A percentile compares a stretch with the other conserved stretches of the same genome.
Evolutionary conservation across 2,329 filamentous ascomycete species (phyloP).

Genomic region (Rhexocercosporidium sp.): DNA sequence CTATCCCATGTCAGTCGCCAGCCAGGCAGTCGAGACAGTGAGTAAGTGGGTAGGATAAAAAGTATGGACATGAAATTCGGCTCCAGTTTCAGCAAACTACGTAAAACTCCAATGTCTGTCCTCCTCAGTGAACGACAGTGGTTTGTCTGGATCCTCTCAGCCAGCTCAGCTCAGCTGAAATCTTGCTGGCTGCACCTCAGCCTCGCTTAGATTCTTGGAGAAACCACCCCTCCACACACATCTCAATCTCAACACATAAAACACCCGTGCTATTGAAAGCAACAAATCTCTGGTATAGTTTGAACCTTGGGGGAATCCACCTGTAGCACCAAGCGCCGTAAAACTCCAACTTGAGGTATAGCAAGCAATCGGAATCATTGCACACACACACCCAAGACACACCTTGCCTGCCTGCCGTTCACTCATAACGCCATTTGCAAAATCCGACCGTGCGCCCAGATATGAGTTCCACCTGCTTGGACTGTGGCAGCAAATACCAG

Average conservation of each 20-base stretch:
- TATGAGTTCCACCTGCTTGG: neutral
- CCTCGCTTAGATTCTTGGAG: neutral
- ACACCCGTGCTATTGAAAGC: slow-evolving; percentile 5
- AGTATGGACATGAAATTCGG: slow-evolving; percentile 5
- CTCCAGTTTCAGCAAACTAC: neutral
- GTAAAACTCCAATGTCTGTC: neutral
- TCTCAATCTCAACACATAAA: neutral
- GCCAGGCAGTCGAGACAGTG: too few relatives aligned
- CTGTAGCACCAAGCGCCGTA: slow-evolving; percentile 3
- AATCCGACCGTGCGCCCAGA: neutral
- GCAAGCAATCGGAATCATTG: neutral
- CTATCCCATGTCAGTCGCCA: too few relatives aligned
- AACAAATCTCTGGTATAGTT: slow-evolving; percentile 6
- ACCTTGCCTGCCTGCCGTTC: slow-evolving; percentile 9
- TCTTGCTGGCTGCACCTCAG: neutral
- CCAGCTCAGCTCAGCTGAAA: neutral
- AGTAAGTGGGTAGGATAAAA: neutral
- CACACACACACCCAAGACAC: slow-evolving; percentile 1
- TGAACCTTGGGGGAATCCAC: slow-evolving; percentile 5
- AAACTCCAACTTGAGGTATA: neutral
- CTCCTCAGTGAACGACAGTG: neutral
- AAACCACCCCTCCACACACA: too few relatives aligned
- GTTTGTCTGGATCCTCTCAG: neutral
- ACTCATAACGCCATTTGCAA: slow-evolving; percentile 6
- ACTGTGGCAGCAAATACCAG: neutral